Percentiles rank a stretch among this genome's conserved stretches.
Evolutionary conservation across 768 basidiomycete genomes (phyloP).

Genomic region (Podaxis sp.): DNA sequence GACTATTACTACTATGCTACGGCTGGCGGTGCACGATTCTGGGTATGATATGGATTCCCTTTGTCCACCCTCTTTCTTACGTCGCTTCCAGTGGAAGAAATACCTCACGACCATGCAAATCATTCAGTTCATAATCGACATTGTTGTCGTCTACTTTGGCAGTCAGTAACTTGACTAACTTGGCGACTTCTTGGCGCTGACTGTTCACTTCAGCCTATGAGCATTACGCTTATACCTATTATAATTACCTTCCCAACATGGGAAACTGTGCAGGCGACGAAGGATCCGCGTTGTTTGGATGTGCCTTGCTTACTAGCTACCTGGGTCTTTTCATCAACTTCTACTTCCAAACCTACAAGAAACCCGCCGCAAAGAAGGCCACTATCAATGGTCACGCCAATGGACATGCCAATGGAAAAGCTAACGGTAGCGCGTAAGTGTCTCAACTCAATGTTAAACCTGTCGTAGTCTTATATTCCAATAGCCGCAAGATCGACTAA

Average conservation of each 20-base stretch:
- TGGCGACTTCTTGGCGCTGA: background rate
- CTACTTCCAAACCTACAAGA: conserved; percentile 84
- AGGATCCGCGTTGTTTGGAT: conserved; percentile 85
- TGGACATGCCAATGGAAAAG: conserved; percentile 31
- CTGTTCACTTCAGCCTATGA: conserved; percentile 58
- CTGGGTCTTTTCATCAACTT: conserved; percentile 95
- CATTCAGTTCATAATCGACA: conserved; percentile 90
- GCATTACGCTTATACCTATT: conserved; percentile 72
- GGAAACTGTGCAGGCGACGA: conserved; percentile 90
- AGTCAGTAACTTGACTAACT: conserved; percentile 54
- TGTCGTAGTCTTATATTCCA: background rate
- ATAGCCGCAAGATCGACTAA: conserved; percentile 35
- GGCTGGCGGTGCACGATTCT: conserved; percentile 94
- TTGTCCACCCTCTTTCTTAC: conserved; percentile 1
- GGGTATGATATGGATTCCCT: conserved; percentile 51
- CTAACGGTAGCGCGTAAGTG: conserved; percentile 21
- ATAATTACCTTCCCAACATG: conserved; percentile 61
- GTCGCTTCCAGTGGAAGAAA: conserved; percentile 85
- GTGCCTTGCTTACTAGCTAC: conserved; percentile 85
- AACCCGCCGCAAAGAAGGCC: conserved; percentile 50
- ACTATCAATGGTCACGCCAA: conserved; percentile 38
- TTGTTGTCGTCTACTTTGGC: conserved; percentile 90
- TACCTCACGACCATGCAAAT: conserved; percentile 98
- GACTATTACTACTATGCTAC: conserved; percentile 99
- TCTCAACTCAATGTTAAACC: background rate